A percentile compares a stretch with the other conserved stretches of the same genome.
These are phyloP conservation scores for Jatropha curcas DNA, from an alignment of 345 rosid genomes.

Conservation along the genomic window DNA sequence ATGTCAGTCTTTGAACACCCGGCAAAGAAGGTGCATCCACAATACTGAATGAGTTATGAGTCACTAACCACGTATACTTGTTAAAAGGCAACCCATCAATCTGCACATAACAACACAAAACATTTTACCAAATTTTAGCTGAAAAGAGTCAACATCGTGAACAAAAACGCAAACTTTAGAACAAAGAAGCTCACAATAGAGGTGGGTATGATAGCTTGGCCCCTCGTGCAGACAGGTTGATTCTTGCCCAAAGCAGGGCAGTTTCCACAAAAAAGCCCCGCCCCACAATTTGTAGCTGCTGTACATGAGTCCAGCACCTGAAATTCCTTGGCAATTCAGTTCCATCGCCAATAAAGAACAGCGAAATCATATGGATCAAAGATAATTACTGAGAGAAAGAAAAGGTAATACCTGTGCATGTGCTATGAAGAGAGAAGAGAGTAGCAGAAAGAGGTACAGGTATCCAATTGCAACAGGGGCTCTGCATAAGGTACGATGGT, in stretches of 20 bases:
- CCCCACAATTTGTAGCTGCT: conserved; percentile 63
- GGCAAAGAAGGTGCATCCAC: conserved; percentile 81
- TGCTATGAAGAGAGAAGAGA: conserved; percentile 29
- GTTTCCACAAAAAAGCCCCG: conserved; percentile 81
- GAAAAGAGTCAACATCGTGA: not conserved
- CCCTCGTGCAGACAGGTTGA: conserved; percentile 82
- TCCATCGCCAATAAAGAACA: conserved; percentile 19
- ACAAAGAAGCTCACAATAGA: conserved; percentile 50
- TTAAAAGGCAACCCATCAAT: conserved; percentile 82
- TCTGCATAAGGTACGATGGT: conserved; percentile 50
- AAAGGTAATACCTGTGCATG: conserved; percentile 48
- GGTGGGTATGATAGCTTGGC: conserved; percentile 77
- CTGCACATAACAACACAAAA: conserved; percentile 32
- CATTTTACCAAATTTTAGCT: conserved; percentile 4
- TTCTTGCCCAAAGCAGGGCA: conserved; percentile 73
- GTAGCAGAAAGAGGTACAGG: conserved; percentile 34
- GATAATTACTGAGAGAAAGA: conserved; percentile 4
- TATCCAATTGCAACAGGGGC: conserved; percentile 29
- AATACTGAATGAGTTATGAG: conserved; percentile 90
- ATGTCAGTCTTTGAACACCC: conserved; percentile 81
- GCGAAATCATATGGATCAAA: conserved; percentile 25
- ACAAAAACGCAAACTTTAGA: conserved; percentile 1
- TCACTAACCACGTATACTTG: conserved; percentile 92
- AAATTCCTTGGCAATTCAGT: conserved; percentile 25
- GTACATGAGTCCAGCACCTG: conserved; percentile 76